Evolutionary conservation across 768 basidiomycete genomes (phyloP), one percentile per base, ranked within the genome.

Genomic region (Psilocybe cubensis): DNA sequence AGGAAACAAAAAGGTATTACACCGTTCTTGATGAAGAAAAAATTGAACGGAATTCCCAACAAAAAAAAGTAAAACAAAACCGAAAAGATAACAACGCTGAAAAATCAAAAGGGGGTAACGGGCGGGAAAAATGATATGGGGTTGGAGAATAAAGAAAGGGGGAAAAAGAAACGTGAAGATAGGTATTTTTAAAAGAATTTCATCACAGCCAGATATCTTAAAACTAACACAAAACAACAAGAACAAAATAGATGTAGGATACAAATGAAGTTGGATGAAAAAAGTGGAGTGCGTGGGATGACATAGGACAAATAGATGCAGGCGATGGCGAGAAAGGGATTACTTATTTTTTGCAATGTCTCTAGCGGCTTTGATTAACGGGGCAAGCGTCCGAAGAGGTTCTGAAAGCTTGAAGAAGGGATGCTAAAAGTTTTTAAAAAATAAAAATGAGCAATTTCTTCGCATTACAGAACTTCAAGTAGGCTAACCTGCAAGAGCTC

Each of bases 331-430:
- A 21, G 48, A 42, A 42, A 48, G 17, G 21, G 27, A 52, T 70
- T 66, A 80, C 62, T 80, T 79, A 62, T 76, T 79, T 80, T 91
- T 91, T 33, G 90, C 88, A 46, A 92, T 88, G 62, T 95, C 93
- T 60, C 92, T 79, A 5, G 94, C 94, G 11, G 94, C 93, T 71
- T 95, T 96, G 81, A 96, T 96, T 38, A 96, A 75, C 7, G 94
- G 94, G 7, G 92, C 81, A 52, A 96, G 78, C 18, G 92, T 94
- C 54, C 91, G 82, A 51, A 96, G 78, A 5, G 93, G 93, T 75
- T 97, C 95, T 3, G 89, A 88, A 29, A 89, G 76, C 70, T 86
- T 87, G 79, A 96, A 96, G 79, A 96, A 96, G 3, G 88, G 84
- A 70, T 96, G 94, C 86, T 93, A 68, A 56, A 31, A 21, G 8